A percentile compares a stretch with the other conserved stretches of the same genome.
phyloP scores from a whole-genome alignment of 495 filamentous ascomycete genomes.

The Trypethelium eluteriae region DNA sequence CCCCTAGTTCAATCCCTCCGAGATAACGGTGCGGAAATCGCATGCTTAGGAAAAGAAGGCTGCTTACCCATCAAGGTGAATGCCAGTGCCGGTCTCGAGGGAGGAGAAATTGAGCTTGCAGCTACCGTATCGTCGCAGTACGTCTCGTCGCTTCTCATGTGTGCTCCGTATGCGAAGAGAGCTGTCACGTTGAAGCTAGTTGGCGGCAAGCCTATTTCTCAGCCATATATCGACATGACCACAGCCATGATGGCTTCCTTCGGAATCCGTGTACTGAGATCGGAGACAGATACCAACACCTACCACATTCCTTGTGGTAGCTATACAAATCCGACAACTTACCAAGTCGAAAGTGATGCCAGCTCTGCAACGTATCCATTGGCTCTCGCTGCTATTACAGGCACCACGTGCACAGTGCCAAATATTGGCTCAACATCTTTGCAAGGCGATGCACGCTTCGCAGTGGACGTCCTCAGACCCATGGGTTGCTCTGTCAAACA shows the following conservation, averaged over 20 bases:
- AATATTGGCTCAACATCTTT: conserved; percentile 90
- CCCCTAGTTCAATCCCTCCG: conserved; percentile 87
- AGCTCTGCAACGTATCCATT: conserved; percentile 97
- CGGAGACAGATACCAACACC: conserved; percentile 69
- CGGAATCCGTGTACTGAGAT: conserved; percentile 68
- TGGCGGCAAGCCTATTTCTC: conserved; percentile 91
- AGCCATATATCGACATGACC: conserved; percentile 98
- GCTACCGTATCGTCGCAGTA: conserved; percentile 96
- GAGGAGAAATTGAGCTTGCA: conserved; percentile 82
- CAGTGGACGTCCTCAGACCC: conserved; percentile 76
- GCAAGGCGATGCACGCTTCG: conserved; percentile 94
- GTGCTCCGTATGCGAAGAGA: conserved; percentile 89
- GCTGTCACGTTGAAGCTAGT: conserved; percentile 84
- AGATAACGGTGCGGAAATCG: conserved; percentile 71
- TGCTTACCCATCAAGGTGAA: conserved; percentile 78
- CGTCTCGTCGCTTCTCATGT: conserved; percentile 94
- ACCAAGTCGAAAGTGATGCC: conserved; percentile 92
- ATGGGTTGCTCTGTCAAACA: conserved; percentile 94
- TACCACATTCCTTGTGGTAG: conserved; percentile 86
- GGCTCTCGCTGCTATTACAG: conserved; percentile 88
- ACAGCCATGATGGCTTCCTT: conserved; percentile 95
- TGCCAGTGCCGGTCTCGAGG: conserved; percentile 79
- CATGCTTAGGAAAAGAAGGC: conserved; percentile 71
- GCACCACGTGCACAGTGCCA: conserved; percentile 87
- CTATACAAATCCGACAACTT: conserved; percentile 79